Evolutionary conservation across 805 yeast genomes (phyloP).

Genomic region (Ogataea glucozyma): DNA sequence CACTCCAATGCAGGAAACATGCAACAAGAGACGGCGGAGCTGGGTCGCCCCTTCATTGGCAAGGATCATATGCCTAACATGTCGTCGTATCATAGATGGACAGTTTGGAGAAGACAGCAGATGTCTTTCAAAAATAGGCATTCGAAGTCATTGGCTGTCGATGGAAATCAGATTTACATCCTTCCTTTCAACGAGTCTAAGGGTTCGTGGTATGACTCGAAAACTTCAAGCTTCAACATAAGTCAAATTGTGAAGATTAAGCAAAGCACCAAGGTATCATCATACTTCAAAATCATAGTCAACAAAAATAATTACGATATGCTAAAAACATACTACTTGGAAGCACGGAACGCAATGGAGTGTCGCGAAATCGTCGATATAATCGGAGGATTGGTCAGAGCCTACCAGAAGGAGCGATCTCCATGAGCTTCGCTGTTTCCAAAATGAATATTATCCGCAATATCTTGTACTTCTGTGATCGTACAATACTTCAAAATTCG

Average conservation of each 20-base stretch:
- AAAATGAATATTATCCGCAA: no score
- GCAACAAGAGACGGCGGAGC: slow-evolving; percentile 2
- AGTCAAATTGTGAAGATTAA: slow-evolving; percentile 74
- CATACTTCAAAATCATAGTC: slow-evolving; percentile 79
- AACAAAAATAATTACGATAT: slow-evolving; percentile 55
- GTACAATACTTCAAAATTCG: no score
- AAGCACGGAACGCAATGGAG: slow-evolving; percentile 61
- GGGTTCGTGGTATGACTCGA: slow-evolving; percentile 62
- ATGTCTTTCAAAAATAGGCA: slow-evolving; percentile 78
- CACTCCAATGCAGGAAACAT: slow-evolving; percentile 23
- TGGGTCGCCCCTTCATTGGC: not conserved
- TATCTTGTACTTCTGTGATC: no score
- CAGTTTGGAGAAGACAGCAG: slow-evolving; percentile 86
- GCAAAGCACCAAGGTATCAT: slow-evolving; percentile 73
- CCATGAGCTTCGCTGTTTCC: not conserved
- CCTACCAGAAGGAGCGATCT: slow-evolving; percentile 37
- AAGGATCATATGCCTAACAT: slow-evolving; percentile 14
- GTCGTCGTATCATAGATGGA: slow-evolving; percentile 76
- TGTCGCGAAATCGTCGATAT: slow-evolving; percentile 77
- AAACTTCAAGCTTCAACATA: slow-evolving; percentile 85
- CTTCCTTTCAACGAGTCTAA: slow-evolving; percentile 79
- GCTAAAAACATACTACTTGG: slow-evolving; percentile 83
- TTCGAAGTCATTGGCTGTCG: slow-evolving; percentile 82
- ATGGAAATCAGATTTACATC: slow-evolving; percentile 91
- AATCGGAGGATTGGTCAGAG: slow-evolving; percentile 56